Percentiles rank a stretch among this genome's conserved stretches.
These are phyloP conservation scores for Tolypocladium nubicola DNA, from an alignment of 2,329 filamentous ascomycete species.

Conservation along the genomic window DNA sequence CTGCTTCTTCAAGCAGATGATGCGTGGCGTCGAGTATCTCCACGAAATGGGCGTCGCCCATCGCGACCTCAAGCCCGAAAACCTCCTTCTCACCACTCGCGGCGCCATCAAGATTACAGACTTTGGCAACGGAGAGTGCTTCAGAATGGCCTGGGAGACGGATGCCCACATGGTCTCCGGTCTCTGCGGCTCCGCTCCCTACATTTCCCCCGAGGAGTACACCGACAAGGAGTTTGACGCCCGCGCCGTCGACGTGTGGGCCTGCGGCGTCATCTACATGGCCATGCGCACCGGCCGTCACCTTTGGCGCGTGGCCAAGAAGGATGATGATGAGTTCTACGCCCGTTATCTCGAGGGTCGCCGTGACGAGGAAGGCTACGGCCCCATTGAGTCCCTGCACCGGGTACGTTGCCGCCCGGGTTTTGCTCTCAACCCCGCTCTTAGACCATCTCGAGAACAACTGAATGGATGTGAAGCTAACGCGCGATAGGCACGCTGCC, in stretches of 20 bases:
- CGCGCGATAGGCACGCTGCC: conserved; percentile 67
- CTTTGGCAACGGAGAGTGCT: conserved; percentile 97
- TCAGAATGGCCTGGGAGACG: conserved; percentile 98
- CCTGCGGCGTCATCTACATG: conserved; percentile 98
- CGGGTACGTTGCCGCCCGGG: conserved; percentile 53
- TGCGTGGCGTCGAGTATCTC: conserved; percentile 98
- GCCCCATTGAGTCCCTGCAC: conserved; percentile 89
- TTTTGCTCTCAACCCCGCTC: background rate
- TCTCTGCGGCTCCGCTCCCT: conserved; percentile 90
- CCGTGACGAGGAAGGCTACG: conserved; percentile 90
- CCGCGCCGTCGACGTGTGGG: conserved; percentile 96
- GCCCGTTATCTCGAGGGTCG: conserved; percentile 87
- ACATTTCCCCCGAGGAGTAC: conserved; percentile 96
- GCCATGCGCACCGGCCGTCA: conserved; percentile 96
- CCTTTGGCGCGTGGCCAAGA: conserved; percentile 93
- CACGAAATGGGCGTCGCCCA: conserved; percentile 99
- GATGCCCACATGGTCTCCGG: conserved; percentile 97
- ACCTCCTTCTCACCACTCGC: conserved; percentile 83
- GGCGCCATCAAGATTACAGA: conserved; percentile 96
- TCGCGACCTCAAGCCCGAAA: conserved; percentile 93
- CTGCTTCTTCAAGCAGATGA: conserved; percentile 98
- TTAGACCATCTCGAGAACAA: background rate
- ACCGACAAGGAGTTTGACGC: conserved; percentile 93
- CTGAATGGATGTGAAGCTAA: background rate
- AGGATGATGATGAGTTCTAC: conserved; percentile 96